Conservation (phyloP, 2,329 filamentous ascomycete species). For the Neofusicoccum laricinum region DNA sequence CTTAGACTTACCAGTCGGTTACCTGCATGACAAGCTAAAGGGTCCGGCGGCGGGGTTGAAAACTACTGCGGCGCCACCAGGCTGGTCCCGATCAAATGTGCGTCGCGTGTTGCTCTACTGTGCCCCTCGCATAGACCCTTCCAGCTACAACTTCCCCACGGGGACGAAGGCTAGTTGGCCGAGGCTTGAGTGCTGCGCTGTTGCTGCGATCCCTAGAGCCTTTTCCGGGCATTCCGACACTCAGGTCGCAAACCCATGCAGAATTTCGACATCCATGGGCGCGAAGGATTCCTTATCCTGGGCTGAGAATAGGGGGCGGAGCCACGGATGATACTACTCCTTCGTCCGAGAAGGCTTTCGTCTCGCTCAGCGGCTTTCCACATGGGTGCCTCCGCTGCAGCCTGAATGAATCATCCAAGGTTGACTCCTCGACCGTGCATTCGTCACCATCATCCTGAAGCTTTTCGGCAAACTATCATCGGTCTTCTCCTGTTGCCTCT, state of each 20-base stretch:
- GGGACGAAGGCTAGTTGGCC: not conserved
- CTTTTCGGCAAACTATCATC: not conserved
- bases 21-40: not conserved
- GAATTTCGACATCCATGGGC: not conserved
- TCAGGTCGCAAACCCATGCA: not conserved
- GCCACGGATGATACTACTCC: not conserved
- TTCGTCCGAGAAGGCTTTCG: not conserved
- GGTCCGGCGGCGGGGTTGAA: not conserved
- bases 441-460: not conserved
- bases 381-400: not conserved
- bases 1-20: not conserved
- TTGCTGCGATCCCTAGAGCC: not conserved
- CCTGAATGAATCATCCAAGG: not conserved
- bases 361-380: not conserved
- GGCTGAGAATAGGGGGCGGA: not conserved
- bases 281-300: not conserved
- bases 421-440: not conserved
- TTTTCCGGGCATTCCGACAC: not conserved
- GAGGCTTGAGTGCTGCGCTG: not conserved
- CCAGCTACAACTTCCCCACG: constrained; percentile 7
- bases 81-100: not conserved
- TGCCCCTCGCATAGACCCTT: not conserved
- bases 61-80: not conserved
- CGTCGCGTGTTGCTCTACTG: not conserved
- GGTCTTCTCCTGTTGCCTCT: too few relatives aligned